Evolutionary conservation across 345 rosid genomes (phyloP), one percentile per base, ranked within the genome.

Genomic region (Capsella bursapastoris): DNA sequence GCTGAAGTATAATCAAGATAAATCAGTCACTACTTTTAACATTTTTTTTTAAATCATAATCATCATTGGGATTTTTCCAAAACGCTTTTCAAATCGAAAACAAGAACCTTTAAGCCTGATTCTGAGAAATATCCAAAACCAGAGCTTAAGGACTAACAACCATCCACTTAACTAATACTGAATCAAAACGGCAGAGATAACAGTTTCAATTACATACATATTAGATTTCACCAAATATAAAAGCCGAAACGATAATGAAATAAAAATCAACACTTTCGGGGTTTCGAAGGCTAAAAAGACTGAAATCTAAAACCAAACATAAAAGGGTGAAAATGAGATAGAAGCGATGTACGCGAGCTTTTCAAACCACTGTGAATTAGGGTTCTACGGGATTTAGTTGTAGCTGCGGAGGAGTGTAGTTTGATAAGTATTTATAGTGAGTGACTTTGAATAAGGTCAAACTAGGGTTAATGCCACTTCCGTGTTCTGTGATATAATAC

Each of bases 11-110:
- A 35, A 14, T 62, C 66, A 62, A 62, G 49, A 62, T 27, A 22
- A 22, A 62, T 62, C 66, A 62, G 66, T 25, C 66, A 62, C 66
- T 62, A 62, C 66, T 62, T 62, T 62, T 62, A 62, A 62, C 58
- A 53, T n/a, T 55, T 55, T 68, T 68, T 57, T 45, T 7, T 22
- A 1, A 22, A 32, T 70, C 27, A 44, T 22, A 57, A 57, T 70
- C 74, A 70, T 70, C 74, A 70, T 25, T 13, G 66, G 48, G 74
- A 70, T 70, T 47, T 58, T 14, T 32, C 1, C 28, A 57, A 3
- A 41, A 10, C 43, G 43, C n/a, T 11, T 22, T 41, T 11, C 47
- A 41, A 13, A 34, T 22, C n/a, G 14, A 57, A 13, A 29, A 31
- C 32, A 13, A 57, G 22, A 31, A 29, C 25, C n/a, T 43, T 12